A percentile compares a stretch with the other conserved stretches of the same genome.
phyloP scores from a whole-genome alignment of 257 asterid genomes.

The Solanum arcanum region DNA sequence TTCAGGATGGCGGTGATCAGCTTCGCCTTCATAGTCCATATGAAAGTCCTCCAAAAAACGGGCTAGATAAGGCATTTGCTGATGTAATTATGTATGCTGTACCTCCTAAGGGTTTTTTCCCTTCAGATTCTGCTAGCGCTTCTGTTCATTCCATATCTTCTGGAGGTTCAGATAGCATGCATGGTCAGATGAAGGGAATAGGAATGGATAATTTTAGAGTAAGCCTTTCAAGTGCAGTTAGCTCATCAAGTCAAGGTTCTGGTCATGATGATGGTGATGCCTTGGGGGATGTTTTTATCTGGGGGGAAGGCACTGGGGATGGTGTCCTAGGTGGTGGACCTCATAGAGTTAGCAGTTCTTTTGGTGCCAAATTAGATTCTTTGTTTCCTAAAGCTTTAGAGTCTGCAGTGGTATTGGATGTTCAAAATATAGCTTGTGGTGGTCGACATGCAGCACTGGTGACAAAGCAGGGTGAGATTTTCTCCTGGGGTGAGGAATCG shows the following conservation, averaged over 20 bases:
- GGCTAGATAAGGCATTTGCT: conserved; percentile 59
- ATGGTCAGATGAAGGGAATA: conserved; percentile 61
- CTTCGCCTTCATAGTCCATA: conserved; percentile 68
- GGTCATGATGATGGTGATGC: conserved; percentile 94
- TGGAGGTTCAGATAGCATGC: conserved; percentile 72
- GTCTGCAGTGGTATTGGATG: conserved; percentile 84
- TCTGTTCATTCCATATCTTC: conserved; percentile 72
- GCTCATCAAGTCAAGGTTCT: conserved; percentile 97
- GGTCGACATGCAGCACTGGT: conserved; percentile 77
- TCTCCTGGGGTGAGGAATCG: conserved; percentile 91
- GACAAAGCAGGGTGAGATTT: conserved; percentile 84
- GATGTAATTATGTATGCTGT: conserved; percentile 55
- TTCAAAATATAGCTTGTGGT: conserved; percentile 88
- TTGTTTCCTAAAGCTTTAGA: conserved; percentile 76
- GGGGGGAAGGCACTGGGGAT: conserved; percentile 93
- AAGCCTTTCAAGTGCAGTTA: conserved; percentile 95
- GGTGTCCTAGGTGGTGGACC: conserved; percentile 71
- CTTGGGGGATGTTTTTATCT: conserved; percentile 83
- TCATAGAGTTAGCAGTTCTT: conserved; percentile 36
- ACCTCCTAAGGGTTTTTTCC: conserved; percentile 73
- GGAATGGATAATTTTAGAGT: conserved; percentile 88
- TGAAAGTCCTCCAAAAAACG: conserved; percentile 80
- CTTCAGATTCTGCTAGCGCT: conserved; percentile 64
- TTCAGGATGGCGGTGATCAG: conserved; percentile 69
- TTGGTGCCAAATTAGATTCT: conserved; percentile 55